Conservation (phyloP, 2,329 filamentous ascomycete species). For the Cladosporium sp. region DNA sequence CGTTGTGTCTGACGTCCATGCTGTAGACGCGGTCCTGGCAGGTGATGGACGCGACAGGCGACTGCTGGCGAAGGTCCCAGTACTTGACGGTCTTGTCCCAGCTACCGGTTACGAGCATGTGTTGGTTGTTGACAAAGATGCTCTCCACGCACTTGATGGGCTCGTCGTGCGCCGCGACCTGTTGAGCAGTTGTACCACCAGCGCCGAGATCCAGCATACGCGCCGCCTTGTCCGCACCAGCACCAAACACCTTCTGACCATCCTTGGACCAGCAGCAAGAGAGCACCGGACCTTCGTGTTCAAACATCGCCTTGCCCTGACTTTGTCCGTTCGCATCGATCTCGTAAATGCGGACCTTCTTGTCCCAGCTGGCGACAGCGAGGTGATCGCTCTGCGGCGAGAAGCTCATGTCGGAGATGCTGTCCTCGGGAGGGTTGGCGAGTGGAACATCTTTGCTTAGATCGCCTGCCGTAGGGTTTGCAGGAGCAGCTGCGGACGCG, state of each 20-base stretch:
- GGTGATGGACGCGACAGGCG: conserved; percentile 65
- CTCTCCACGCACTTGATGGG: conserved; percentile 76
- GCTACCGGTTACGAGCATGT: conserved; percentile 87
- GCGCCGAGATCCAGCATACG: conserved; percentile 80
- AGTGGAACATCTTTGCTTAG: conserved; percentile 86
- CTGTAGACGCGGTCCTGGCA: conserved; percentile 83
- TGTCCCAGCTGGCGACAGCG: conserved; percentile 93
- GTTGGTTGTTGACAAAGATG: conserved; percentile 61
- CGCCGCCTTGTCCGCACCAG: conserved; percentile 86
- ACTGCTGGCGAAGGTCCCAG: conserved; percentile 74
- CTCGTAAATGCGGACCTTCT: conserved; percentile 96
- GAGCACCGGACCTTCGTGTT: conserved; percentile 83
- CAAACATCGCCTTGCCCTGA: conserved; percentile 81
- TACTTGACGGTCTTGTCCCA: conserved; percentile 92
- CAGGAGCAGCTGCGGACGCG: conserved; percentile 52
- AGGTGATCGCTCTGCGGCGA: conserved; percentile 77
- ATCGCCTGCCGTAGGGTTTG: conserved; percentile 80
- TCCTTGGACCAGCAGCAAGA: conserved; percentile 91
- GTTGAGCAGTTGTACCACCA: conserved; percentile 52
- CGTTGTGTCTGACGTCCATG: conserved; percentile 77
- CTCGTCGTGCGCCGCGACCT: conserved; percentile 82
- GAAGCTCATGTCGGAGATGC: conserved; percentile 85
- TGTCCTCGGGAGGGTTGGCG: conserved; percentile 78
- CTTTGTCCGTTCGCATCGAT: conserved; percentile 76
- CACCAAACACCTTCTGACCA: conserved; percentile 83